Evolutionary conservation across 2,329 filamentous ascomycete species (phyloP).

Genomic region (Botrytis hyacinthi): DNA sequence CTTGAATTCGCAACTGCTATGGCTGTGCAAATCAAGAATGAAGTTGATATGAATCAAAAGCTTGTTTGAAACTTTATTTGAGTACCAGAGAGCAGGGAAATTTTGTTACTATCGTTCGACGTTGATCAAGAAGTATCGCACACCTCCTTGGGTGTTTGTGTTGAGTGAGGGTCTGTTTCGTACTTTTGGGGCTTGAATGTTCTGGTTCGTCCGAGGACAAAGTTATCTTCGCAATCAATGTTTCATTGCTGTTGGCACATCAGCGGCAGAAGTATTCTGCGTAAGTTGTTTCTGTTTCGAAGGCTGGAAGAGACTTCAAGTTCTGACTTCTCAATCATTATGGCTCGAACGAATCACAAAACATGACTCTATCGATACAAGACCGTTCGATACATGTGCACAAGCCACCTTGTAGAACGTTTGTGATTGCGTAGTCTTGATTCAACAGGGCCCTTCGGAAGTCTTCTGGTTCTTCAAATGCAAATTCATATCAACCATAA

Average conservation of each 20-base stretch:
- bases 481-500: not conserved
- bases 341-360: not conserved
- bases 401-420: not conserved
- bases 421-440: not conserved
- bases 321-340: not conserved
- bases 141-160: not conserved
- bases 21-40: not conserved
- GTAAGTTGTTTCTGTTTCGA: not conserved
- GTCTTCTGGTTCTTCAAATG: not conserved
- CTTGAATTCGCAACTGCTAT: not conserved
- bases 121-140: not conserved
- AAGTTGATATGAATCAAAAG: constrained; percentile 1
- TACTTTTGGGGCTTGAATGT: not conserved
- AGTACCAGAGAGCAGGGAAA: not conserved
- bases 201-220: constrained; percentile 1
- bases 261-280: not conserved
- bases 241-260: not conserved
- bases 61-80: constrained; percentile 7
- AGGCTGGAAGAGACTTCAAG: not conserved
- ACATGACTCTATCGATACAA: not conserved
- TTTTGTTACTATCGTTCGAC: constrained; percentile 1
- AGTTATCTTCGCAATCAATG: not conserved
- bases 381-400: not conserved
- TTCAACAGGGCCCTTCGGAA: not conserved
- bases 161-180: not conserved